Conservation (phyloP, 192 early-diverging fungal species). For the Radiomyces spectabilis region DNA sequence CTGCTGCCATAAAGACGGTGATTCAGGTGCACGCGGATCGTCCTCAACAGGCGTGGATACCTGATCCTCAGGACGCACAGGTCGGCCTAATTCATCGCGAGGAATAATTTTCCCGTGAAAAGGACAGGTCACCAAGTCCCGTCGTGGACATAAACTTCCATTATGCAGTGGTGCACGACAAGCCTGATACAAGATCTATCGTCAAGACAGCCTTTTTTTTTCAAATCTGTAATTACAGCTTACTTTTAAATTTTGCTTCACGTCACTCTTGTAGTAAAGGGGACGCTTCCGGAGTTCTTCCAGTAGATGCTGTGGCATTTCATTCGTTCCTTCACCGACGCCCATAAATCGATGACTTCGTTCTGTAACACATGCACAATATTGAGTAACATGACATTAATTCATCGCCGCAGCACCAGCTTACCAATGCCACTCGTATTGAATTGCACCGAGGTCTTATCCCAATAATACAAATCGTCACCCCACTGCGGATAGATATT, state of each 20-base stretch:
- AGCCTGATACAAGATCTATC: slow-evolving; percentile 20
- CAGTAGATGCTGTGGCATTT: slow-evolving; percentile 42
- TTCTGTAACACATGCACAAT: slow-evolving; percentile 19
- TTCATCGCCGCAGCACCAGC: neutral
- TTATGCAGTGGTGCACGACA: slow-evolving; percentile 55
- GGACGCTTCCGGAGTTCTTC: slow-evolving; percentile 49
- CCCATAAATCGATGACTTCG: slow-evolving; percentile 58
- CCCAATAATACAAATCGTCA: slow-evolving; percentile 62
- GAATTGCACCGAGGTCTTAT: slow-evolving; percentile 44
- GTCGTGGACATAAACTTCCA: slow-evolving; percentile 53
- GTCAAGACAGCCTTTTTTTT: neutral
- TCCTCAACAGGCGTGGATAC: no score
- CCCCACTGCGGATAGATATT: slow-evolving; percentile 33
- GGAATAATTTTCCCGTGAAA: slow-evolving; percentile 56
- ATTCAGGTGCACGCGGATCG: neutral
- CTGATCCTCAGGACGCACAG: slow-evolving; percentile 17
- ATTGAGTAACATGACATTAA: neutral
- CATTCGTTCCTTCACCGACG: slow-evolving; percentile 50
- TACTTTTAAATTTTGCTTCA: slow-evolving; percentile 39
- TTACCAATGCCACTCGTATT: slow-evolving; percentile 46
- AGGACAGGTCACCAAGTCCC: slow-evolving; percentile 60
- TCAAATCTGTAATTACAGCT: neutral
- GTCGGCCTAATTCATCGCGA: slow-evolving; percentile 47
- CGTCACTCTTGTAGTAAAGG: slow-evolving; percentile 35
- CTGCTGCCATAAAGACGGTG: slow-evolving; percentile 33